These are phyloP conservation scores for Brassica carinata DNA, from an alignment of 345 rosid genomes.

Conservation along the genomic window DNA sequence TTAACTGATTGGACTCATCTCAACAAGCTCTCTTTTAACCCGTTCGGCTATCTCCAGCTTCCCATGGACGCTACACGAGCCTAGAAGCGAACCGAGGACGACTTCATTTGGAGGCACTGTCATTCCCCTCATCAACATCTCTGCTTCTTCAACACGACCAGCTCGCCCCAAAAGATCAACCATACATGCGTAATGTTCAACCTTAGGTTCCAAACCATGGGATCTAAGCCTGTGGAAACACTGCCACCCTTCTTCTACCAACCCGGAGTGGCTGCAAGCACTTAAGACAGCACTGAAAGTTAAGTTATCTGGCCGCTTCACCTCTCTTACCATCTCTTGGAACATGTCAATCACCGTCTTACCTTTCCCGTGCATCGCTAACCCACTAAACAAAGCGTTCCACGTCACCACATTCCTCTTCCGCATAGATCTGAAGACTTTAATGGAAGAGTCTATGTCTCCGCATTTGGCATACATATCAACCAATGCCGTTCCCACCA, in stretches of 20 bases:
- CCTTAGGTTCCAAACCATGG: constrained; percentile 56
- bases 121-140: constrained; percentile 57
- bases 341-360: constrained; percentile 53
- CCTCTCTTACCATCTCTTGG: constrained; percentile 62
- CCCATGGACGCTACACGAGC: constrained; percentile 68
- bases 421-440: constrained; percentile 56
- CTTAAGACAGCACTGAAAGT: constrained; percentile 70
- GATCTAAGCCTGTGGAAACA: constrained; percentile 49
- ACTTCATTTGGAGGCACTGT: constrained; percentile 77
- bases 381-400: constrained; percentile 75
- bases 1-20: constrained; percentile 47
- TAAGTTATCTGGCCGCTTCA: constrained; percentile 60
- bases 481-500: constrained; percentile 77
- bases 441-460: constrained; percentile 51
- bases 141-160: constrained; percentile 76
- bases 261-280: constrained; percentile 84
- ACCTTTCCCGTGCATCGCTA: constrained; percentile 79
- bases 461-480: constrained; percentile 95
- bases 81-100: constrained; percentile 78
- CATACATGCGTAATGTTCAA: constrained; percentile 87
- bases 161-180: constrained; percentile 87
- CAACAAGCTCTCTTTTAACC: constrained; percentile 48
- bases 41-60: constrained; percentile 60
- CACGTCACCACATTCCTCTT: constrained; percentile 73
- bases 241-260: constrained; percentile 58